These are phyloP conservation scores for Papiliotrema flavescens DNA, from an alignment of 1,284 basidiomycete genomes.

Conservation along the genomic window DNA sequence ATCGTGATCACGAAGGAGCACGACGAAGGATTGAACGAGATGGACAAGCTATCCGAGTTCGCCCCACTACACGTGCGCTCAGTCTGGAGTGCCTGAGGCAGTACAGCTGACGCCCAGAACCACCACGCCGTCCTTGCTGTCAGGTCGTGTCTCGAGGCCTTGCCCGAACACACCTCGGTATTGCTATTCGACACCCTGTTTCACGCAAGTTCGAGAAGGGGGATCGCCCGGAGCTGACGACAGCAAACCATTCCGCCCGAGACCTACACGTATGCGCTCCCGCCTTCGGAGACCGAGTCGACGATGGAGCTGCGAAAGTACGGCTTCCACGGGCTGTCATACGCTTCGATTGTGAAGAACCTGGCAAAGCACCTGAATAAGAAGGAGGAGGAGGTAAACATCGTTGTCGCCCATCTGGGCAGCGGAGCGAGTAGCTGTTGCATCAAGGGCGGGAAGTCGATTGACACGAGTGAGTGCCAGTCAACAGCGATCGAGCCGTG, in stretches of 20 bases:
- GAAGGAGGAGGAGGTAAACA: constrained; percentile 54
- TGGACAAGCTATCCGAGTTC: constrained; percentile 70
- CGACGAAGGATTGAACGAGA: constrained; percentile 59
- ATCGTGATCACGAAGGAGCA: constrained; percentile 59
- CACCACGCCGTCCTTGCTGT: constrained; percentile 54
- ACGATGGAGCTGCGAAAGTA: constrained; percentile 73
- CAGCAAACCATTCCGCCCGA: constrained; percentile 63
- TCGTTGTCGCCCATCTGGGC: constrained; percentile 78
- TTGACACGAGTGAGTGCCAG: constrained; percentile 58
- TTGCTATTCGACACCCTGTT: constrained; percentile 76
- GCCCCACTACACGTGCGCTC: constrained; percentile 65
- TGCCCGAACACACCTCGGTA: constrained; percentile 56
- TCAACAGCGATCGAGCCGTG: not conserved
- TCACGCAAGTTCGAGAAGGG: constrained; percentile 51
- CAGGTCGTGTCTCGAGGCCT: constrained; percentile 56
- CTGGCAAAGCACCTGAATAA: constrained; percentile 58
- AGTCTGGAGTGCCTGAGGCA: not conserved
- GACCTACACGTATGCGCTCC: constrained; percentile 72
- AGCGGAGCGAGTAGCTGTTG: constrained; percentile 69
- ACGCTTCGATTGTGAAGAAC: constrained; percentile 40
- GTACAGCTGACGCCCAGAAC: constrained; percentile 38
- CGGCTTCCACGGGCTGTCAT: constrained; percentile 72
- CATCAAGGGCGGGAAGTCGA: constrained; percentile 65
- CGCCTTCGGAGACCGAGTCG: constrained; percentile 55
- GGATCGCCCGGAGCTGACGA: not conserved